Base-by-base conservation (phyloP, 1,284 basidiomycete species). In the Leccinum griseonigrum region DNA sequence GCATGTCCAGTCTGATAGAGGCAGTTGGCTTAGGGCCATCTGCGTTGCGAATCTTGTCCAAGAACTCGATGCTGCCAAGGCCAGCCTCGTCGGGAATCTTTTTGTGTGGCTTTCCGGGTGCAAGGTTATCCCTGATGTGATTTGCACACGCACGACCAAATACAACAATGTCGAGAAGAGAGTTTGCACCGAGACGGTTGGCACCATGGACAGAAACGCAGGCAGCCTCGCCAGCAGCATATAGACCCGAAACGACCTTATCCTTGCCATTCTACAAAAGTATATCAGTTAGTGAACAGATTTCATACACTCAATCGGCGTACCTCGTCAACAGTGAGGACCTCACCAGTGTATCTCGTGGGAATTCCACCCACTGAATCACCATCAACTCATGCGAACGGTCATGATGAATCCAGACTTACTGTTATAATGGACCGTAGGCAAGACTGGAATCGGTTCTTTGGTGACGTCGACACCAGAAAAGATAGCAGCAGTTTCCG, bases 191-290 rank as follows among this genome's bases (percentile, higher is more conserved):
- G 62, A 99, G 91, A 81, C 97, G 95, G 84, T 99, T 99, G 65
- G 97, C 97, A 70, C 97, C 97, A 76, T 99, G 97, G 22, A 99
- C 97, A 22, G 97, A 99, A 52, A 99, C 97, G 75, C 95, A 98
- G 34, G 97, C 97, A 64, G 97, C 96, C 81, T 99, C 97, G 72
- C 97, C 97, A 62, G 97, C 97, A 63, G 97, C 97, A 78, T 99
- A 99, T 7, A 99, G 84, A 69, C 97, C 97, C 59, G 96, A 95
- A 38, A 99, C 97, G 63, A 97, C 79, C 79, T 95, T 85, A 80
- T 99, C 97, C 57, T 97, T 90, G 71, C 97, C 97, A 60, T 90
- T 81, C 77, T 83, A 63, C 50, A 60, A 9, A 34, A 38, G 16
- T 2, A 10, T 57, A 14, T 60, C 16, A 70, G 58, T 56, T 8